Conservation (phyloP, 106 monocot species). For the Hemerocallis citrina region DNA sequence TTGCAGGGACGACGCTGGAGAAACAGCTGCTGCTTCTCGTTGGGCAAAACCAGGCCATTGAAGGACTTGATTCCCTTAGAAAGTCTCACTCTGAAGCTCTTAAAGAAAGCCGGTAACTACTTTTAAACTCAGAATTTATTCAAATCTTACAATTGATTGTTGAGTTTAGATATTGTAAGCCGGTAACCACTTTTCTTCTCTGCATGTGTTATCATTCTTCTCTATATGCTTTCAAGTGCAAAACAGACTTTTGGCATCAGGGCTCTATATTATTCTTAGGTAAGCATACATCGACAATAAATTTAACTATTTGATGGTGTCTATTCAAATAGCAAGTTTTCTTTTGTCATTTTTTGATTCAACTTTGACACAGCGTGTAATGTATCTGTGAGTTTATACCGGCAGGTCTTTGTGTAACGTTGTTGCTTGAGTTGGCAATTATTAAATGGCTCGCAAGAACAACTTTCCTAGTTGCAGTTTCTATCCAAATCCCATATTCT, state of each 20-base stretch:
- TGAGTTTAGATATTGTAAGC: too few species aligned
- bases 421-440: conserved; percentile 41
- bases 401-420: conserved; percentile 59
- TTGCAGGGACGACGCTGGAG: conserved; percentile 44
- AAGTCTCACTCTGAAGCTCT: conserved; percentile 78
- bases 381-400: too few species aligned
- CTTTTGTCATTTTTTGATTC: too few species aligned
- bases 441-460: conserved; percentile 45
- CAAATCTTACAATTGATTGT: too few species aligned
- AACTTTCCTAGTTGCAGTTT: conserved; percentile 39
- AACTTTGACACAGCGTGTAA: too few species aligned
- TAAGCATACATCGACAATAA: too few species aligned
- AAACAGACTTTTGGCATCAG: conserved; percentile 72
- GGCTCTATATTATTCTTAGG: conserved; percentile 74
- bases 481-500: conserved; percentile 59
- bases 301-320: too few species aligned
- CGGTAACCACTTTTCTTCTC: conserved; percentile 87
- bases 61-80: conserved; percentile 60
- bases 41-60: conserved; percentile 51
- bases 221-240: conserved; percentile 87
- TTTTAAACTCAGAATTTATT: too few species aligned
- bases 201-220: conserved; percentile 44
- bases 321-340: too few species aligned
- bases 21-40: conserved; percentile 61
- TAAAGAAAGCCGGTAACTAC: conserved; percentile 58